Evolutionary conservation across 2,329 filamentous ascomycete genomes (phyloP).

Genomic region (Diaporthe sp.): DNA sequence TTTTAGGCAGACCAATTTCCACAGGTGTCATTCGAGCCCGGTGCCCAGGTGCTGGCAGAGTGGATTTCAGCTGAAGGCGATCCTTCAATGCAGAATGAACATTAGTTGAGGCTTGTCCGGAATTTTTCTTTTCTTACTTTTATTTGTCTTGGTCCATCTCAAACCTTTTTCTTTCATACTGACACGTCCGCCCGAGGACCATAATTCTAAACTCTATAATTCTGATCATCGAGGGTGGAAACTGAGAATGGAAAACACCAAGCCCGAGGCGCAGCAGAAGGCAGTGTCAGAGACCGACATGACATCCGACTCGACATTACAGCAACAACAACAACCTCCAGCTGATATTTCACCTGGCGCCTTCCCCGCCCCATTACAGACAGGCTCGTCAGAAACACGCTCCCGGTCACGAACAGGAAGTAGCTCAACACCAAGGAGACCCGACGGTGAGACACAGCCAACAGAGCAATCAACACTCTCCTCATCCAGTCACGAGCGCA

Average conservation of each 20-base stretch:
- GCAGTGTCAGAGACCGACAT: background rate
- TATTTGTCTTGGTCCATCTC: background rate
- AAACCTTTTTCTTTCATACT: background rate
- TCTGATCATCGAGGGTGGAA: background rate
- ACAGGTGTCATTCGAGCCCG: constrained; percentile 1
- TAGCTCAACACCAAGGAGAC: background rate
- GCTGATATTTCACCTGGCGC: background rate
- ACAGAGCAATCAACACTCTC: background rate
- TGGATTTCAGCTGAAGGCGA: constrained; percentile 18
- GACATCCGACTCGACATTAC: background rate
- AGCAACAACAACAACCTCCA: background rate
- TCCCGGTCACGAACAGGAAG: background rate
- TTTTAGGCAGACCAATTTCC: constrained; percentile 22
- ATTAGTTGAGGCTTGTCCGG: background rate
- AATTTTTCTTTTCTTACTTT: background rate
- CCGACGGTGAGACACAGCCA: background rate
- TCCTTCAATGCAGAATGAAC: background rate
- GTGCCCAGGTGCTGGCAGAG: background rate
- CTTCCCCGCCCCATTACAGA: background rate
- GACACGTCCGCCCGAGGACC: background rate
- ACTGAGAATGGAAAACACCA: background rate
- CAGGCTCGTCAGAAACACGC: background rate
- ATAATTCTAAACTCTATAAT: background rate
- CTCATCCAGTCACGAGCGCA: background rate
- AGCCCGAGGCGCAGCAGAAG: background rate